These are phyloP conservation scores for Spirogloea muscicola DNA, from an alignment of 139 green algal genomes.

Conservation along the genomic window DNA sequence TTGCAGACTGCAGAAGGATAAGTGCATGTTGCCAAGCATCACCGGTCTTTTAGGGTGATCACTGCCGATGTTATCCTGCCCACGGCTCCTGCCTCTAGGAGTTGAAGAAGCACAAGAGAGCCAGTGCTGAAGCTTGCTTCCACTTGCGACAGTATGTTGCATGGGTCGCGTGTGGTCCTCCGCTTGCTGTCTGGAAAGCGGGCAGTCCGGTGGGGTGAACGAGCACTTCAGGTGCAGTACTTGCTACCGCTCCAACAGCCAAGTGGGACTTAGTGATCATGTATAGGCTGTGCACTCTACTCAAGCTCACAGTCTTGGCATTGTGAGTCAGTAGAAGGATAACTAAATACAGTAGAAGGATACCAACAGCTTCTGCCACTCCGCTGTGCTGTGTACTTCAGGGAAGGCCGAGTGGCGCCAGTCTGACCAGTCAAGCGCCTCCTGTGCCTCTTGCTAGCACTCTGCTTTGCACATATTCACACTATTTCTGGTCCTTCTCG, in stretches of 20 bases:
- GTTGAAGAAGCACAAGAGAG: neutral
- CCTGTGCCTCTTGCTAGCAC: too few species aligned
- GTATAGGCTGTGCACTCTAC: too few species aligned
- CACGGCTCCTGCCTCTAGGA: neutral
- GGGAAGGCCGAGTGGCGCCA: too few species aligned
- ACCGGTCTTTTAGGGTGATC: neutral
- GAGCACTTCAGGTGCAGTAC: conserved; percentile 16
- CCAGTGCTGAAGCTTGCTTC: neutral
- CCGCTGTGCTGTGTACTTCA: too few species aligned
- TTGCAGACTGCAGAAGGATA: neutral
- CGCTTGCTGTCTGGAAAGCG: conserved; percentile 6
- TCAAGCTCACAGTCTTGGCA: too few species aligned
- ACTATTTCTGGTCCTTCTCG: neutral
- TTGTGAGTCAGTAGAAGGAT: too few species aligned
- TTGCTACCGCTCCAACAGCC: neutral
- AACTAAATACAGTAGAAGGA: too few species aligned
- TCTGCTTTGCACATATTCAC: too few species aligned
- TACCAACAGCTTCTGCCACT: too few species aligned
- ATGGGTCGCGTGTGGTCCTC: conserved; percentile 22
- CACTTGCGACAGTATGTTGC: neutral
- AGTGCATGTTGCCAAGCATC: neutral
- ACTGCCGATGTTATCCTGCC: too few species aligned
- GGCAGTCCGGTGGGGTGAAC: conserved; percentile 9
- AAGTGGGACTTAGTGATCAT: neutral
- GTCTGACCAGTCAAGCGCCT: too few species aligned